Evolutionary conservation across 2,329 filamentous ascomycete genomes (phyloP).

Genomic region (Fusarium clavum): DNA sequence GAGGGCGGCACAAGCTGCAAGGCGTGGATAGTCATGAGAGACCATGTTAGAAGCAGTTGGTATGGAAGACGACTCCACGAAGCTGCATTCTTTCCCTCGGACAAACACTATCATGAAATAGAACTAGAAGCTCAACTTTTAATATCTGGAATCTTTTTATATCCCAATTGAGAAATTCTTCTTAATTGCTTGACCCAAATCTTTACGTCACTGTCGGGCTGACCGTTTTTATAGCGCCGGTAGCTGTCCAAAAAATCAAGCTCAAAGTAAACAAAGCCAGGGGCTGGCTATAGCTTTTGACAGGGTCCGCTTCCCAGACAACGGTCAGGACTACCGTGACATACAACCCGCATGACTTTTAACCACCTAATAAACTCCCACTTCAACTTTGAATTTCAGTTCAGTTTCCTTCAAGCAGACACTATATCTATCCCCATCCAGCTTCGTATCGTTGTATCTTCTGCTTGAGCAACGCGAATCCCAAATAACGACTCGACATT

Average conservation of each 20-base stretch:
- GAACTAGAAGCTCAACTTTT: not conserved
- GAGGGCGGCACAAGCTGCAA: conserved; percentile 17
- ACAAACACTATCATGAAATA: not conserved
- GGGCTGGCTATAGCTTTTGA: conserved; percentile 45
- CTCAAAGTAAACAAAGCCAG: conserved; percentile 56
- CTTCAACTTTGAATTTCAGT: conserved; percentile 25
- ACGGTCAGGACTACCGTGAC: conserved; percentile 42
- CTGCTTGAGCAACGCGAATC: conserved; percentile 17
- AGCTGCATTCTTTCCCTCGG: conserved; percentile 28
- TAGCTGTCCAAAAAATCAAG: conserved; percentile 50
- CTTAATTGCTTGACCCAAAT: conserved; percentile 6
- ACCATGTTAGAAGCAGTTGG: conserved; percentile 15
- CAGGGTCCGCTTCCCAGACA: conserved; percentile 52
- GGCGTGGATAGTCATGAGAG: conserved; percentile 20
- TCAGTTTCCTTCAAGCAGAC: conserved; percentile 6
- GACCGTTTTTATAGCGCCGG: conserved; percentile 12
- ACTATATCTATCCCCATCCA: conserved; percentile 3
- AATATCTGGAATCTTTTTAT: not conserved
- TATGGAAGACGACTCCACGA: conserved; percentile 37
- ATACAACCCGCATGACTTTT: conserved; percentile 36
- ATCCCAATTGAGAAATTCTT: not conserved
- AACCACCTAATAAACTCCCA: conserved; percentile 39
- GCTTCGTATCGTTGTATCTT: conserved; percentile 18
- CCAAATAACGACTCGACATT: conserved; percentile 29
- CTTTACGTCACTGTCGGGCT: conserved; percentile 22